Evolutionary conservation across 106 monocot species (phyloP), one percentile per base, ranked within the genome.

Genomic region (Ottelia alismoides): DNA sequence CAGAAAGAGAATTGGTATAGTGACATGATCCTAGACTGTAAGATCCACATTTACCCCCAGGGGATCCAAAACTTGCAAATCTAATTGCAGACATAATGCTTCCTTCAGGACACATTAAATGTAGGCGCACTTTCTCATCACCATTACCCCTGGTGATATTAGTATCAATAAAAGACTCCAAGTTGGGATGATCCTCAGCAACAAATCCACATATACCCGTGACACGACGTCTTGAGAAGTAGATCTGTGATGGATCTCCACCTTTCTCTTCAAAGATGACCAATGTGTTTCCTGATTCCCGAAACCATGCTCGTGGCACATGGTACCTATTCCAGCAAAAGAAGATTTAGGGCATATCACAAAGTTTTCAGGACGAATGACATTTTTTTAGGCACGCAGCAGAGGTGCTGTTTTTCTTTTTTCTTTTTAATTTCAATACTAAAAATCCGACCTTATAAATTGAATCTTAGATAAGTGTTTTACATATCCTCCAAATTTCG

Each of bases 271-370:
- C 96, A 62, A 90, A 85, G 27, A 85, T 75, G 32, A 89, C 79
- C 21, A 98, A 65, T 21, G 43, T 64, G 52, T 98, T 98, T 47
- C 79, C 79, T 30, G 89, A 65, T 18, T 79, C 82, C 20, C 62
- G 63, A 70, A 98, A 98, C 96, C 96, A 98, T 50, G 96, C 89
- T 49, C 76, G 62, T 22, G 96, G 96, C 31, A 98, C 75, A 83
- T 98, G 96, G 61, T 98, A 98, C 96, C 96, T 98, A 68, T 31
- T 10, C 29, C 40, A 63, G n/a, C n/a, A n/a, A n/a, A n/a, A n/a
- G n/a, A n/a, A n/a, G n/a, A n/a, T n/a, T n/a, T 56, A 24, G 31
- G 23, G 22, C 16, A 43, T 43, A 43, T 43, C 10, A 43, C 40
- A 43, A 16, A 7, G 6, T 6, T 43, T 43, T 43, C 40, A 43